Evolutionary conservation across 163 green algal species (phyloP).

Genomic region (Prototheca cutis): DNA sequence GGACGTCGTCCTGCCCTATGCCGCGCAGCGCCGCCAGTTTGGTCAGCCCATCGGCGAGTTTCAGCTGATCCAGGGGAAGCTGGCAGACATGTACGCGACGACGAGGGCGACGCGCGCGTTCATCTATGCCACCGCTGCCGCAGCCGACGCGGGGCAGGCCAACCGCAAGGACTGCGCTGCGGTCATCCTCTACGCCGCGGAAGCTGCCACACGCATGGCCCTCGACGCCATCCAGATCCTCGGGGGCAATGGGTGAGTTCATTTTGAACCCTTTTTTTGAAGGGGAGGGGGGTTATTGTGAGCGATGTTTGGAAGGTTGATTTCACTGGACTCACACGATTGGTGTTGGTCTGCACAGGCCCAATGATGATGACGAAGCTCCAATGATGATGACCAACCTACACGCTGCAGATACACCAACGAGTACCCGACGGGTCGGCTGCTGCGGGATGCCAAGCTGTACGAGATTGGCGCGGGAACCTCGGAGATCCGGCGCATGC

Average conservation of each 20-base stretch:
- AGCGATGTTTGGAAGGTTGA: no score
- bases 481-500: conserved; percentile 73
- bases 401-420: no score
- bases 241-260: conserved; percentile 89
- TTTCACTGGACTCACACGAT: no score
- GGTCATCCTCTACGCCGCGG: conserved; percentile 77
- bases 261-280: no score
- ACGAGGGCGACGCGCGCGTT: conserved; percentile 46
- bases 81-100: conserved; percentile 87
- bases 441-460: conserved; percentile 88
- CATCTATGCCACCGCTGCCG: conserved; percentile 39
- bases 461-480: conserved; percentile 92
- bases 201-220: conserved; percentile 69
- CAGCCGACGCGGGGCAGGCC: conserved; percentile 39
- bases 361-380: no score
- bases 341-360: no score
- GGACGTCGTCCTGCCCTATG: conserved; percentile 76
- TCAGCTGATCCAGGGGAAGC: conserved; percentile 76
- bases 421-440: conserved; percentile 76
- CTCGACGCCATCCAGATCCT: conserved; percentile 86
- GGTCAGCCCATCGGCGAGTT: conserved; percentile 78
- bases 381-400: no score
- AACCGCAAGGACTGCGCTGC: conserved; percentile 73
- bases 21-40: conserved; percentile 77
- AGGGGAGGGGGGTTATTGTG: no score